Percentiles rank a stretch among this genome's conserved stretches.
Conservation (phyloP, 2,329 filamentous ascomycete genomes). For the Colletotrichum liriopes region DNA sequence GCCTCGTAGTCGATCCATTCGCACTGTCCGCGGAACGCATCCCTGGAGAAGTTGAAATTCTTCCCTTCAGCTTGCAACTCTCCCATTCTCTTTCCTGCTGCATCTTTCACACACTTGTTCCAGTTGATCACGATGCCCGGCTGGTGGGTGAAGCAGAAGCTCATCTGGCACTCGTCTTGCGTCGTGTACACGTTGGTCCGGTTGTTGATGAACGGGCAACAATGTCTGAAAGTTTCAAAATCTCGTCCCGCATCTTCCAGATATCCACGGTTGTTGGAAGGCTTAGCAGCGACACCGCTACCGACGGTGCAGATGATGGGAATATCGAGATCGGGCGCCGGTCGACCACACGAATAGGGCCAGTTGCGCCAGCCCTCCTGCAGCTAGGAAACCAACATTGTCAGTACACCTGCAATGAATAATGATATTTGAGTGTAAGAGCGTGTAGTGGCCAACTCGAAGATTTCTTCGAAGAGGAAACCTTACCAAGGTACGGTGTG, state of each 20-base stretch:
- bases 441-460: too few relatives aligned
- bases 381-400: background rate
- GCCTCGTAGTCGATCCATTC: constrained; percentile 7
- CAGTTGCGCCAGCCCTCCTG: constrained; percentile 4
- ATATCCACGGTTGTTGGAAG: background rate
- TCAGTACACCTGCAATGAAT: background rate
- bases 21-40: background rate
- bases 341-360: background rate
- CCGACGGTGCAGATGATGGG: background rate
- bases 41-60: constrained; percentile 1
- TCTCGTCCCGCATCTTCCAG: background rate
- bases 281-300: background rate
- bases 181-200: background rate
- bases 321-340: constrained; percentile 1
- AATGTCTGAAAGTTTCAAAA: background rate
- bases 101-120: background rate
- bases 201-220: background rate
- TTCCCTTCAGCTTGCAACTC: constrained; percentile 1
- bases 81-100: constrained; percentile 1
- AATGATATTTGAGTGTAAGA: background rate
- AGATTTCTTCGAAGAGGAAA: background rate
- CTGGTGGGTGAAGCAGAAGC: background rate
- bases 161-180: background rate
- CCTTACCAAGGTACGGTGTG: background rate
- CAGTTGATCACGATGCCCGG: background rate